phyloP scores from a whole-genome alignment of 1,284 basidiomycete genomes.

The Ganoderma leucocontextum region DNA sequence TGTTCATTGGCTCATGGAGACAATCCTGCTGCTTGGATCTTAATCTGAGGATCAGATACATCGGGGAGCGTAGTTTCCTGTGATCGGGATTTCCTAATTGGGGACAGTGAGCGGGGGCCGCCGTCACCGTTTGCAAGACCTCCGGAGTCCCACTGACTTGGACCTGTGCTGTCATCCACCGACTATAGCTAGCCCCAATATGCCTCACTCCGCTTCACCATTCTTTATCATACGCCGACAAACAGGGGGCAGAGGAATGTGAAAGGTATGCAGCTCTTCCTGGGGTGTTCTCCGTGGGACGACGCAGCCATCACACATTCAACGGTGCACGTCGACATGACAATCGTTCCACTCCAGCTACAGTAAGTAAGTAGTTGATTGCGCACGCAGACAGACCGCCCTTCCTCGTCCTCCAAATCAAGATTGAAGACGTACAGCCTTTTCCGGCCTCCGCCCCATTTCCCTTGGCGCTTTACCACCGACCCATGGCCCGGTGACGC shows the following conservation, averaged over 20 bases:
- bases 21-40: conserved; percentile 2
- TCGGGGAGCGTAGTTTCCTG: background rate
- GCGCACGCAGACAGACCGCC: conserved; percentile 4
- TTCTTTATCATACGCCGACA: background rate
- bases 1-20: background rate
- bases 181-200: background rate
- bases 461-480: conserved; percentile 27
- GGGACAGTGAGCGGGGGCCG: background rate
- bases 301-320: conserved; percentile 21
- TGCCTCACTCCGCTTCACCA: background rate
- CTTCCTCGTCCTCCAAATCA: conserved; percentile 18
- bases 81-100: background rate
- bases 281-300: background rate
- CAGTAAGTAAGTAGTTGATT: conserved; percentile 26
- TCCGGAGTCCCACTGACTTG: background rate
- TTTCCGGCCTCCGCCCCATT: conserved; percentile 10
- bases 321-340: conserved; percentile 32
- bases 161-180: background rate
- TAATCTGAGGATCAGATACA: conserved; percentile 9
- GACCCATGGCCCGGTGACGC: conserved; percentile 30
- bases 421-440: conserved; percentile 26
- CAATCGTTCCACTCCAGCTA: conserved; percentile 25
- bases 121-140: background rate
- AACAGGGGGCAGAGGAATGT: background rate
- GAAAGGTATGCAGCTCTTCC: background rate